A percentile compares a stretch with the other conserved stretches of the same genome.
Evolutionary conservation across 2,329 filamentous ascomycete species (phyloP).

Genomic region (Dissoconium aciculare): DNA sequence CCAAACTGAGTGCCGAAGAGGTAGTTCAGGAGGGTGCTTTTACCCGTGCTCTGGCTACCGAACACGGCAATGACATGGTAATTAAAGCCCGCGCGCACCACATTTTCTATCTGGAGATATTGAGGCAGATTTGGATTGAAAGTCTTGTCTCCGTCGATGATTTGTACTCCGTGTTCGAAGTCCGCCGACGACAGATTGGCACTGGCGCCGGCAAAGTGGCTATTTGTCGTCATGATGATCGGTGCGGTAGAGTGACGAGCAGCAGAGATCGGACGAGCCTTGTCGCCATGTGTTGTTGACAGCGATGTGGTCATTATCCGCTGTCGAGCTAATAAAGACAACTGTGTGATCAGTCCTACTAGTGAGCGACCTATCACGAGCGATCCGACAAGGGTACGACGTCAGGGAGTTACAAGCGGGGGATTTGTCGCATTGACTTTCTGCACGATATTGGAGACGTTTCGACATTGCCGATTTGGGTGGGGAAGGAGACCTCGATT

Average conservation of each 20-base stretch:
- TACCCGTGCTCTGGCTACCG: constrained; percentile 94
- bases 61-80: constrained; percentile 99
- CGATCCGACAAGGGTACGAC: no score
- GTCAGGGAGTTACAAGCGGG: no score
- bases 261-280: constrained; percentile 4
- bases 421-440: no score
- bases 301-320: background rate
- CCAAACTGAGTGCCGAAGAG: constrained; percentile 93
- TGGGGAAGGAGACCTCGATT: no score
- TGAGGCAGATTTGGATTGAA: constrained; percentile 80
- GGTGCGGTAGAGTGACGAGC: constrained; percentile 22
- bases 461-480: no score
- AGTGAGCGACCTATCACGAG: no score
- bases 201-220: constrained; percentile 59
- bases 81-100: constrained; percentile 87
- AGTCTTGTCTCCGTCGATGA: constrained; percentile 88
- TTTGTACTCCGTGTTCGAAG: constrained; percentile 90
- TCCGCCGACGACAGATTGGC: constrained; percentile 51
- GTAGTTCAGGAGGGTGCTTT: constrained; percentile 90
- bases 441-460: no score
- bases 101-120: constrained; percentile 66
- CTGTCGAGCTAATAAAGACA: no score
- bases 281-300: background rate
- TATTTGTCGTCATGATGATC: constrained; percentile 46
- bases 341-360: no score